phyloP scores from a whole-genome alignment of 2,329 filamentous ascomycete genomes.

The Ophiostoma sp. region DNA sequence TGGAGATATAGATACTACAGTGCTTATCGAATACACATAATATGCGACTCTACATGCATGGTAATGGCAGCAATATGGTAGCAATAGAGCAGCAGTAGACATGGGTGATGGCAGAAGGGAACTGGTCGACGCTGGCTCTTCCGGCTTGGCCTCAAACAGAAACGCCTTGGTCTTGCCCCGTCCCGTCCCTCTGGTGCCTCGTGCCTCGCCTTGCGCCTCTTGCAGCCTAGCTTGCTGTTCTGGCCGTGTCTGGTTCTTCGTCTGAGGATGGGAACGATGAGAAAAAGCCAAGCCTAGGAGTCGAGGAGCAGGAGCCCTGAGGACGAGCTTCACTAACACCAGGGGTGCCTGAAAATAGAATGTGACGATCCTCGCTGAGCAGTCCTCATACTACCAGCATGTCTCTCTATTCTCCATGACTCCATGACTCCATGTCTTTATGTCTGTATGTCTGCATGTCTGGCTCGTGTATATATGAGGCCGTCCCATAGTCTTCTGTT shows the following conservation, averaged over 20 bases:
- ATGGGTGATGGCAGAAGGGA: background rate
- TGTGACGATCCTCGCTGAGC: background rate
- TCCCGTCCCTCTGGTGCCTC: background rate
- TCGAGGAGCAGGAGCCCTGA: background rate
- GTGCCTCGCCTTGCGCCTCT: background rate
- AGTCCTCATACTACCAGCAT: no score
- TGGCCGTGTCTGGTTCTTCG: background rate
- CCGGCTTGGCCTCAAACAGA: conserved; percentile 14
- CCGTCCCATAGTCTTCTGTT: background rate
- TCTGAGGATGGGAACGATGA: conserved; percentile 1
- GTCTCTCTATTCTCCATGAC: background rate
- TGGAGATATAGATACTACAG: background rate
- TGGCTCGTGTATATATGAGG: background rate
- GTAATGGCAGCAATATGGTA: no score
- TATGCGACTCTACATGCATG: no score
- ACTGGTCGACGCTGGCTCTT: background rate
- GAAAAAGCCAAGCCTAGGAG: conserved; percentile 1
- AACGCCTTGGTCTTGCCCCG: background rate
- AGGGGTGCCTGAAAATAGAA: background rate
- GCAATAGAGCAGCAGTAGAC: background rate
- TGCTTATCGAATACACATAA: background rate
- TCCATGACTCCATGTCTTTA: background rate
- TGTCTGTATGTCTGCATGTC: background rate
- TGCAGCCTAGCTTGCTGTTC: background rate
- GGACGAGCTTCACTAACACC: no score